These are phyloP conservation scores for Orbilia brochopaga DNA, from an alignment of 2,329 filamentous ascomycete genomes.

Conservation along the genomic window DNA sequence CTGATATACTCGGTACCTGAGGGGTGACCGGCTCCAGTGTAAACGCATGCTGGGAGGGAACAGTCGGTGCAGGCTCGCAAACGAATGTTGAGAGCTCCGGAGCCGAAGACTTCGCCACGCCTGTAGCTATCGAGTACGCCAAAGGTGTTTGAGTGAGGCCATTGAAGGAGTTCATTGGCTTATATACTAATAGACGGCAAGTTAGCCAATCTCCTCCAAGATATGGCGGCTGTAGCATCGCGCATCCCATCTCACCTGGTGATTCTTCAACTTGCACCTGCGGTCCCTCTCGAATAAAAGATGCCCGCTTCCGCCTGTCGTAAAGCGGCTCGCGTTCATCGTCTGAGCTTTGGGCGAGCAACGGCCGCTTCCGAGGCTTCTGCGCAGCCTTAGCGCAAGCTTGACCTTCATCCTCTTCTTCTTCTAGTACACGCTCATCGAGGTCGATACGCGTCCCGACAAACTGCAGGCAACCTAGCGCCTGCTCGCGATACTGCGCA, in stretches of 20 bases:
- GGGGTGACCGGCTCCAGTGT: constrained; percentile 30
- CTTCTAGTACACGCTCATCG: background rate
- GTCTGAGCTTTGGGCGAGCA: constrained; percentile 12
- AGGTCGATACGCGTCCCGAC: constrained; percentile 13
- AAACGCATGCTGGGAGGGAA: constrained; percentile 28
- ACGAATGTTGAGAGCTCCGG: constrained; percentile 27
- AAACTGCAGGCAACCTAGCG: constrained; percentile 18
- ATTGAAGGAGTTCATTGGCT: constrained; percentile 21
- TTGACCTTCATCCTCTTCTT: background rate
- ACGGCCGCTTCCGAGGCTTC: constrained; percentile 12
- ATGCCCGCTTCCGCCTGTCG: constrained; percentile 18
- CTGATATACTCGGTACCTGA: constrained; percentile 11
- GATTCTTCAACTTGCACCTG: constrained; percentile 17
- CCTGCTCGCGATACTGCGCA: constrained; percentile 29
- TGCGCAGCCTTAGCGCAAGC: background rate
- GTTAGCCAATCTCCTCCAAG: background rate
- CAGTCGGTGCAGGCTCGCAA: constrained; percentile 14
- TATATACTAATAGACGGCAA: constrained; percentile 8
- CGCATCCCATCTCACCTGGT: constrained; percentile 9
- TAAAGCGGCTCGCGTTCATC: constrained; percentile 14
- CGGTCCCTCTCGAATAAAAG: constrained; percentile 2
- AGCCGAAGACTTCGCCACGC: constrained; percentile 2
- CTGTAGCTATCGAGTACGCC: constrained; percentile 21
- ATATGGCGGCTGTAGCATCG: too few relatives aligned
- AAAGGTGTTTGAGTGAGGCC: constrained; percentile 18